A percentile compares a stretch with the other conserved stretches of the same genome.
These are phyloP conservation scores for Apiospora aurea DNA, from an alignment of 2,329 filamentous ascomycete genomes.

Conservation along the genomic window DNA sequence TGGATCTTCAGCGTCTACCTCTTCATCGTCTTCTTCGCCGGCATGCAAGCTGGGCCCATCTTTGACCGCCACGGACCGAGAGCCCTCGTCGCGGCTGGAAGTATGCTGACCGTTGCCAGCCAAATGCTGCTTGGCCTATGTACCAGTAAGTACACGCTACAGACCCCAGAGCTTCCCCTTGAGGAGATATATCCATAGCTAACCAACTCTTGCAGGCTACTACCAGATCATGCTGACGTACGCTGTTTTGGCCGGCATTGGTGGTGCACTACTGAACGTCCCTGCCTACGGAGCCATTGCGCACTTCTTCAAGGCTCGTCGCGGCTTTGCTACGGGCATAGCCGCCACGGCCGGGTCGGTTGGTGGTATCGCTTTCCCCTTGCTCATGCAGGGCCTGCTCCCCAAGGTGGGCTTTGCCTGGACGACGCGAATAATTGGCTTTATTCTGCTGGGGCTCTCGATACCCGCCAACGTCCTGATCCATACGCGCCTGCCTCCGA, in stretches of 20 bases:
- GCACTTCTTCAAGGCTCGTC: conserved; percentile 38
- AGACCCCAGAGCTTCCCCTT: neutral
- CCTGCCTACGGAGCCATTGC: conserved; percentile 35
- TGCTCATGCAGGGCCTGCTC: conserved; percentile 43
- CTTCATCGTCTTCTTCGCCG: conserved; percentile 52
- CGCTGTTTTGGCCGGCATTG: conserved; percentile 27
- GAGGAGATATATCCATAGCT: neutral
- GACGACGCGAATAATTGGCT: conserved; percentile 43
- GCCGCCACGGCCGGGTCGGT: conserved; percentile 34
- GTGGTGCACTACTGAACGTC: conserved; percentile 28
- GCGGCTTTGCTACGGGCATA: conserved; percentile 38
- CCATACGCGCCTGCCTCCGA: conserved; percentile 46
- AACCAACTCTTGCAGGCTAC: conserved; percentile 22
- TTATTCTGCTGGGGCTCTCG: conserved; percentile 39
- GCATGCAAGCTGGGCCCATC: conserved; percentile 53
- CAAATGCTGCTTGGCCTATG: conserved; percentile 28
- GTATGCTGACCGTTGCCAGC: conserved; percentile 31
- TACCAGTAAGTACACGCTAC: conserved; percentile 1
- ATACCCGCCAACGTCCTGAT: conserved; percentile 36
- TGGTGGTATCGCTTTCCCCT: conserved; percentile 43
- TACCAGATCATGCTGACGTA: conserved; percentile 29
- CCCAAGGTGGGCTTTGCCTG: conserved; percentile 44
- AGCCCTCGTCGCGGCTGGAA: conserved; percentile 47
- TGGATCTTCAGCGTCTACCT: conserved; percentile 57
- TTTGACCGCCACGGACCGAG: conserved; percentile 56